phyloP scores from a whole-genome alignment of 2,329 filamentous ascomycete species.

The Alternaria dauci region DNA sequence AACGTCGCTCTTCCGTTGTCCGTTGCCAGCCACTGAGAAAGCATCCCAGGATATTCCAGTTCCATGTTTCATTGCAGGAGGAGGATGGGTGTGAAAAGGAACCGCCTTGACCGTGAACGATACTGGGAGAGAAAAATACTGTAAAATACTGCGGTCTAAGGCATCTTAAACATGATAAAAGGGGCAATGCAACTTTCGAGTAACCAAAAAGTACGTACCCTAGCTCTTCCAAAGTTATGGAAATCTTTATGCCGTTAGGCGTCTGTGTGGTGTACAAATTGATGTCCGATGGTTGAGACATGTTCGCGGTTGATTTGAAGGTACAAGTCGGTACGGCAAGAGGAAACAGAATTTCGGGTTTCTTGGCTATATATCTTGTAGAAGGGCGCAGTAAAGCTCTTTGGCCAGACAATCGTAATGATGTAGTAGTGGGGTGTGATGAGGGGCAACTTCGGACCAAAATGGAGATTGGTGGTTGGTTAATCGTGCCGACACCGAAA shows the following conservation, averaged over 20 bases:
- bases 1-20: too few species aligned
- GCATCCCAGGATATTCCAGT: too few species aligned
- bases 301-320: constrained; percentile 21
- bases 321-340: neutral
- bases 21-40: neutral
- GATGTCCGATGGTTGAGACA: constrained; percentile 65
- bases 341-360: neutral
- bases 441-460: constrained; percentile 37
- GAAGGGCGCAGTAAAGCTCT: neutral
- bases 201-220: constrained; percentile 53
- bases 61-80: neutral
- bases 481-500: constrained; percentile 30
- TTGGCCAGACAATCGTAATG: neutral
- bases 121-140: neutral
- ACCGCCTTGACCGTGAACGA: neutral
- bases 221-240: constrained; percentile 86
- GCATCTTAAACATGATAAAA: neutral
- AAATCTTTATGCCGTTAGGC: constrained; percentile 90
- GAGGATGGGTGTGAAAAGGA: neutral
- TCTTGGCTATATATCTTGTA: neutral
- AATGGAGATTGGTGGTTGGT: constrained; percentile 30
- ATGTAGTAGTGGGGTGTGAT: constrained; percentile 24
- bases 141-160: neutral
- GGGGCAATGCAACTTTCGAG: neutral
- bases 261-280: constrained; percentile 84